Conservation (phyloP, 768 basidiomycete species). For the Daedaleopsis nitida region DNA sequence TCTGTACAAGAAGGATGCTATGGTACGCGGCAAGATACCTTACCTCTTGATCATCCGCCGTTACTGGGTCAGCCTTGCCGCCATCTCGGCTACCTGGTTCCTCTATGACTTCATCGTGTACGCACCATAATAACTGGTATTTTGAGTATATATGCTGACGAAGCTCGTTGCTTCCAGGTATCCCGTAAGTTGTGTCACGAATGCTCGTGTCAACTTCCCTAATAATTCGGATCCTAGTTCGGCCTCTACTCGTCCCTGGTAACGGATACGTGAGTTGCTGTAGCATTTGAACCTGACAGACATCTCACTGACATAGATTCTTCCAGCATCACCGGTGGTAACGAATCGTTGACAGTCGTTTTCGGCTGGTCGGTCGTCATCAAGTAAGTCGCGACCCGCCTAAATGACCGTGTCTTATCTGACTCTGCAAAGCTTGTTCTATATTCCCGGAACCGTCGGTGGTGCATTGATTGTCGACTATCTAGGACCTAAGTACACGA, state of each 20-base stretch:
- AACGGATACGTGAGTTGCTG: slow-evolving; percentile 53
- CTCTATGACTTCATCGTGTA: slow-evolving; percentile 81
- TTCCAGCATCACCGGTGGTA: slow-evolving; percentile 58
- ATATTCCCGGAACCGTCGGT: slow-evolving; percentile 69
- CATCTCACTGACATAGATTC: neutral
- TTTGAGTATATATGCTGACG: neutral
- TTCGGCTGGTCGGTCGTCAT: slow-evolving; percentile 88
- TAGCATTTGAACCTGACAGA: neutral
- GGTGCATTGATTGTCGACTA: slow-evolving; percentile 79
- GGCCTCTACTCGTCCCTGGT: slow-evolving; percentile 82
- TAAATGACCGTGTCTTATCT: slow-evolving; percentile 31
- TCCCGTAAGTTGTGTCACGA: slow-evolving; percentile 1
- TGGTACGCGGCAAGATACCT: slow-evolving; percentile 75
- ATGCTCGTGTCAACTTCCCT: neutral
- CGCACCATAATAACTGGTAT: slow-evolving; percentile 25
- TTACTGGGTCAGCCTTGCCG: slow-evolving; percentile 76
- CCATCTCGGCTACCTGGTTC: slow-evolving; percentile 83
- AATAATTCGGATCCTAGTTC: slow-evolving; percentile 48
- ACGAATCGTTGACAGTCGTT: slow-evolving; percentile 53
- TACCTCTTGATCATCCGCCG: slow-evolving; percentile 75
- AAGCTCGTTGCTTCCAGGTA: slow-evolving; percentile 4
- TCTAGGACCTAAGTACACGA: slow-evolving; percentile 73
- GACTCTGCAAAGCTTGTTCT: slow-evolving; percentile 48
- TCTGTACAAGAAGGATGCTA: slow-evolving; percentile 73
- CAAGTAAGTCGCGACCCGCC: slow-evolving; percentile 58